Base-by-base conservation (phyloP, 2,329 filamentous ascomycete species). In the Cadophora sp. region DNA sequence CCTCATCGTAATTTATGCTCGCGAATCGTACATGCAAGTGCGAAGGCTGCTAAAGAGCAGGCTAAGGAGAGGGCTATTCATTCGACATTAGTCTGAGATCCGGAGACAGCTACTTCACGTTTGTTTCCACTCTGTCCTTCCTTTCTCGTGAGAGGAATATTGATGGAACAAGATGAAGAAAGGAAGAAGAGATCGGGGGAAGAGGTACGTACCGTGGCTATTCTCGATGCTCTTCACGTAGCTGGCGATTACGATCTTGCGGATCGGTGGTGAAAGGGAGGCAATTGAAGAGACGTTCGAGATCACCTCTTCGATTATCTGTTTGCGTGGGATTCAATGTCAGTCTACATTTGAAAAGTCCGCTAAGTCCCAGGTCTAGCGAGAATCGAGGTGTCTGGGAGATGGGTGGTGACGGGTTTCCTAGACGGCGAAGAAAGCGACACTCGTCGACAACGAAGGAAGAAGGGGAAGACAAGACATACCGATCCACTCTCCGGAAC, bases 211-310 rank as follows among this genome's bases (percentile, higher is more conserved):
- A 71, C 69, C 53, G 53, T 75, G 73, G 55, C 68, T 71, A 60
- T 72, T 69, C 51, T 69, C 72, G 14, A 76, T 65, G 68, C 73
- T 75, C 65, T 65, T 69, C 26, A 74, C 71, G 58, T 75, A 76
- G 24, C 70, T 66, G 5, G 65, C 56, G 7, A 75, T 62, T 8
- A 76, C 74, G 16, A 72, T 26, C 8, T 64, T 48, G 46, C 64
- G 68, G 2, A 74, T 50, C 14, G 63, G 40, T 19, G 59, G 62
- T 6, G 69, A 56, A 27, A 76, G 43, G 0, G 62, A 61, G 27
- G 61, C 55, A 19, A 76, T 65, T 24, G 53, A 70, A 1, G 67
- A 64, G 1, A 74, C 72, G 64, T 75, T 66, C 3, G 69, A 67
- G 14, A 75, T 68, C 3, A 72, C 71, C 31, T 72, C 58, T 9